These are phyloP conservation scores for Aquanectria penicillioides DNA, from an alignment of 2,329 filamentous ascomycete genomes.

Conservation along the genomic window DNA sequence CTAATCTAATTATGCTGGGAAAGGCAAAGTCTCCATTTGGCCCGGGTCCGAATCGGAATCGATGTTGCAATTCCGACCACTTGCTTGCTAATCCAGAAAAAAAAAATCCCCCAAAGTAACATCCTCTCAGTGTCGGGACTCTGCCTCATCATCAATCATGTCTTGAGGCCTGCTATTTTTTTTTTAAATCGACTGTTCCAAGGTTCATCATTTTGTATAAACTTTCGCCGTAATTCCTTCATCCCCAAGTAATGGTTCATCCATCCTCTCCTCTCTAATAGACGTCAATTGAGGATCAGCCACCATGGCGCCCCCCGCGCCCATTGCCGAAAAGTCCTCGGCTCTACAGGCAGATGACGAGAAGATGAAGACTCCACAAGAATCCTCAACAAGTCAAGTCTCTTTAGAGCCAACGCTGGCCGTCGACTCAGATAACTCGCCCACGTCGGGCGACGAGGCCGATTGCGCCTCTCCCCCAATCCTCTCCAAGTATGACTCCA, in stretches of 20 bases:
- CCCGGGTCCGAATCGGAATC: constrained; percentile 17
- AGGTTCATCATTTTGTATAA: neutral
- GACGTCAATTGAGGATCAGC: neutral
- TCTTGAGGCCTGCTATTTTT: neutral
- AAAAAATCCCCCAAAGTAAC: neutral
- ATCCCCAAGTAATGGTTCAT: too few species aligned
- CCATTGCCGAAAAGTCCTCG: neutral
- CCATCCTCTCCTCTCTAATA: neutral
- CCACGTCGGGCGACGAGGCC: constrained; percentile 27
- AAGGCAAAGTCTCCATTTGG: neutral
- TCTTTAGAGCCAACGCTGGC: constrained; percentile 8
- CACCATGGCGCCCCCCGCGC: constrained; percentile 2
- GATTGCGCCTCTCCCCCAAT: constrained; percentile 1
- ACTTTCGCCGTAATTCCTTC: too few species aligned
- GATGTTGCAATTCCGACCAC: constrained; percentile 14
- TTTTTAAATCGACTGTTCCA: too few species aligned
- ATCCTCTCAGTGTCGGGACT: neutral
- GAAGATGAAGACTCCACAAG: neutral
- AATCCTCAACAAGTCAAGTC: neutral
- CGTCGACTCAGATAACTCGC: neutral
- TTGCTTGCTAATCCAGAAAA: constrained; percentile 27
- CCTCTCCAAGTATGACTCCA: constrained; percentile 35
- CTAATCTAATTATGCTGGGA: neutral
- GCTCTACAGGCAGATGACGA: neutral
- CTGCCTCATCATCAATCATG: neutral